Percentiles rank a stretch among this genome's conserved stretches.
Evolutionary conservation across 495 filamentous ascomycete species (phyloP).

Genomic region (Cercophora sp.): DNA sequence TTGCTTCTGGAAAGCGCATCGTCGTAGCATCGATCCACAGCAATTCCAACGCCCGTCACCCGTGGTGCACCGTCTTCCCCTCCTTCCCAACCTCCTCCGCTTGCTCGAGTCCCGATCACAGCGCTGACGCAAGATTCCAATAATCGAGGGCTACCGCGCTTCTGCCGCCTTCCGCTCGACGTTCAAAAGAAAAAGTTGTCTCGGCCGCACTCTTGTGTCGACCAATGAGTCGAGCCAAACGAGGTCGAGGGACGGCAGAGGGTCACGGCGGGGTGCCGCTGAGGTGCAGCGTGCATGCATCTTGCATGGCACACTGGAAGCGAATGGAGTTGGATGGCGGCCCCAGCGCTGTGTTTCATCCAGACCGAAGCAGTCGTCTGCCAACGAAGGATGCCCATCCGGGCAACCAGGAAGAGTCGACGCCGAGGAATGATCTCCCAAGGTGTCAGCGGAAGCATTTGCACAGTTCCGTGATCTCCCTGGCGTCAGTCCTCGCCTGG

Average conservation of each 20-base stretch:
- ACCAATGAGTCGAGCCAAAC: background rate
- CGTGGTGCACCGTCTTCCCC: no score
- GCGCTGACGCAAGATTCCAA: background rate
- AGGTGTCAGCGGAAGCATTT: no score
- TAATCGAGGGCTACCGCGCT: background rate
- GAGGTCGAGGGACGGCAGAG: no score
- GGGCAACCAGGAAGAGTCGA: background rate
- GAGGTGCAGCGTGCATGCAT: constrained; percentile 9
- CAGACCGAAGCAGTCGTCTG: constrained; percentile 4
- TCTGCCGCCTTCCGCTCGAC: background rate
- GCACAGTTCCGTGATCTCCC: background rate
- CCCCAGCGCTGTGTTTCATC: constrained; percentile 7
- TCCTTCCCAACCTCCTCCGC: no score
- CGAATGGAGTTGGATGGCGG: background rate
- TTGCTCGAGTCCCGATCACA: background rate
- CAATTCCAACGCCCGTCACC: no score
- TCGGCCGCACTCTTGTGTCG: background rate
- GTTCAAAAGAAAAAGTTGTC: constrained; percentile 3
- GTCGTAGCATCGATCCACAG: no score
- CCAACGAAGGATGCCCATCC: background rate
- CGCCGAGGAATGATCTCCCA: background rate
- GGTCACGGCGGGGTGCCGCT: constrained; percentile 2
- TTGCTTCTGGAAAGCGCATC: no score
- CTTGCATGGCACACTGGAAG: background rate
- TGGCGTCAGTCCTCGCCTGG: background rate